A percentile compares a stretch with the other conserved stretches of the same genome.
Evolutionary conservation across 2,329 filamentous ascomycete genomes (phyloP).

Genomic region (Beauveria asiatica): DNA sequence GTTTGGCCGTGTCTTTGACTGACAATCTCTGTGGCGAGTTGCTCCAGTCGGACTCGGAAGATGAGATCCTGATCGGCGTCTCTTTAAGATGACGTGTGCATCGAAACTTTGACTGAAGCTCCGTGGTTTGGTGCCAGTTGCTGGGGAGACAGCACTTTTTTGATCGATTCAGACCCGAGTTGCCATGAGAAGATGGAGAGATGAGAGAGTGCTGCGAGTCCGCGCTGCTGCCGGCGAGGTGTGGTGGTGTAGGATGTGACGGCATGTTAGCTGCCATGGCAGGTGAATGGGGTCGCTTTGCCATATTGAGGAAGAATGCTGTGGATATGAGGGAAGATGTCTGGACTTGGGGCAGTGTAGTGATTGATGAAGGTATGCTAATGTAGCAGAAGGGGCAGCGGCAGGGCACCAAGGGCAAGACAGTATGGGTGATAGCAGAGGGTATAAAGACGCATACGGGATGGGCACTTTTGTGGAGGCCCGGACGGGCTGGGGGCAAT

Average conservation of each 20-base stretch:
- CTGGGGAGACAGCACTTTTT: not conserved
- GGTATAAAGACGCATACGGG: not conserved
- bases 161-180: not conserved
- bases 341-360: not conserved
- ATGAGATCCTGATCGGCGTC: not conserved
- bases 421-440: not conserved
- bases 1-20: not conserved
- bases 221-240: not conserved
- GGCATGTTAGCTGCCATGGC: not conserved
- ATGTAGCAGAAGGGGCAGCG: not conserved
- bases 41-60: slow-evolving; percentile 4
- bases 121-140: not conserved
- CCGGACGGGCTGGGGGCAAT: not conserved
- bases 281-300: not conserved
- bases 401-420: not conserved
- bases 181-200: not conserved
- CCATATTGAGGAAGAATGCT: not conserved
- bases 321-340: not conserved
- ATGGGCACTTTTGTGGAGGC: not conserved
- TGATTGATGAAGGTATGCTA: not conserved
- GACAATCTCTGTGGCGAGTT: not conserved
- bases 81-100: not conserved
- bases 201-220: not conserved
- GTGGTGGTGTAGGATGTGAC: not conserved
- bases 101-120: not conserved